These are phyloP conservation scores for Myriangium duriaei DNA, from an alignment of 2,329 filamentous ascomycete genomes.

Conservation along the genomic window DNA sequence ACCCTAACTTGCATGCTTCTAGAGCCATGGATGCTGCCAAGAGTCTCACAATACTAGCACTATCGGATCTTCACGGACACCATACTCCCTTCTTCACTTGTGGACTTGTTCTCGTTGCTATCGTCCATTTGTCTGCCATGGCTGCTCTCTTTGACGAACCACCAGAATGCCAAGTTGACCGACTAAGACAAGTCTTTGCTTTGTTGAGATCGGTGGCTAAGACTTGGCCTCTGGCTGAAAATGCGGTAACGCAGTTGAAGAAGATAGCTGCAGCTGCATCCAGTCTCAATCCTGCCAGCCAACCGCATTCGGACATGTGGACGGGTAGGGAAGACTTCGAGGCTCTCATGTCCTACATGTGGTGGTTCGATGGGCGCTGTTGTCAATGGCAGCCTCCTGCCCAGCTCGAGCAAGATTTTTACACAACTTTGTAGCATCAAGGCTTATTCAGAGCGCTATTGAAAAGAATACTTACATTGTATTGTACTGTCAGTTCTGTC, in stretches of 20 bases:
- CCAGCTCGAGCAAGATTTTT: too few species aligned
- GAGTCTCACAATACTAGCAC: slow-evolving; percentile 61
- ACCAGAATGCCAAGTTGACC: slow-evolving; percentile 56
- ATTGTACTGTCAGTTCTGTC: too few species aligned
- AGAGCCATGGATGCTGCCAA: slow-evolving; percentile 72
- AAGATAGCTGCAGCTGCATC: slow-evolving; percentile 43
- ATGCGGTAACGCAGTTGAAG: slow-evolving; percentile 60
- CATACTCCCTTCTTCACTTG: slow-evolving; percentile 70
- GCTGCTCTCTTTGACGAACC: slow-evolving; percentile 39
- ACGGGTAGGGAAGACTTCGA: slow-evolving; percentile 1
- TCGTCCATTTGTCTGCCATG: slow-evolving; percentile 74
- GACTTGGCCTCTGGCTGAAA: slow-evolving; percentile 61
- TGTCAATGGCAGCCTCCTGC: slow-evolving; percentile 1
- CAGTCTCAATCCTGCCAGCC: slow-evolving; percentile 28
- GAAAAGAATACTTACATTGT: too few species aligned
- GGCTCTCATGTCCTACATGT: slow-evolving; percentile 5
- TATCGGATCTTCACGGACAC: slow-evolving; percentile 44
- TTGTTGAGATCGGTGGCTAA: slow-evolving; percentile 54
- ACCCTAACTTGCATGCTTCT: slow-evolving; percentile 54
- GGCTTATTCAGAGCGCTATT: too few species aligned
- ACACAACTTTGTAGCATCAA: too few species aligned
- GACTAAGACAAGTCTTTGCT: slow-evolving; percentile 61
- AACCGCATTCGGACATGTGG: not conserved
- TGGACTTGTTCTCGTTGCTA: slow-evolving; percentile 63
- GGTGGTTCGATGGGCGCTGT: slow-evolving; percentile 2